Evolutionary conservation across 2,329 filamentous ascomycete genomes (phyloP).

Genomic region (Sclerotinia spermophila): DNA sequence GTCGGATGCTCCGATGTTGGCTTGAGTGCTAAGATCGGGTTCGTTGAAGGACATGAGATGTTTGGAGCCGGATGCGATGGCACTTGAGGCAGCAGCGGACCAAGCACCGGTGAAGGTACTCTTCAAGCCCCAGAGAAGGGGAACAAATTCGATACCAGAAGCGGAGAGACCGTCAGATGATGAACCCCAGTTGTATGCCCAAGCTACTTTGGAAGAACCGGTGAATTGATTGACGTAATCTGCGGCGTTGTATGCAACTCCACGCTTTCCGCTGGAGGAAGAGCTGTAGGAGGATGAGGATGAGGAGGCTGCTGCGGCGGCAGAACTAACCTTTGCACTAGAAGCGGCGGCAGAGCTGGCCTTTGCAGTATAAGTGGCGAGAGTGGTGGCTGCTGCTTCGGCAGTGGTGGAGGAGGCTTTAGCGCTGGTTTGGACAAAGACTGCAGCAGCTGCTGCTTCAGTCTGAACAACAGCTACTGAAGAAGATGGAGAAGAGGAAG

Average conservation of each 20-base stretch:
- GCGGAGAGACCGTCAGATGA: constrained; percentile 42
- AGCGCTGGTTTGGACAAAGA: constrained; percentile 16
- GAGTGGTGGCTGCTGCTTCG: constrained; percentile 16
- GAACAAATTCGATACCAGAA: constrained; percentile 54
- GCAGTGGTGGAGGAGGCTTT: constrained; percentile 6
- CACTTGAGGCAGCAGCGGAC: constrained; percentile 47
- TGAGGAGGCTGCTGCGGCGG: constrained; percentile 1
- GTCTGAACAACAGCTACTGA: constrained; percentile 6
- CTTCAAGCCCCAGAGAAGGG: constrained; percentile 60
- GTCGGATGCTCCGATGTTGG: constrained; percentile 43
- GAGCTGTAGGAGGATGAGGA: not conserved
- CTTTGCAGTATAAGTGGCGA: not conserved
- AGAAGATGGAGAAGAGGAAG: constrained; percentile 16
- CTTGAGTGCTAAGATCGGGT: constrained; percentile 59
- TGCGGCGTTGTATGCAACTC: constrained; percentile 64
- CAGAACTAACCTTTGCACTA: not conserved
- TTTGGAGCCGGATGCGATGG: constrained; percentile 52
- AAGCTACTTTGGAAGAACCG: constrained; percentile 45
- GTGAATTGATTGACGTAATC: constrained; percentile 51
- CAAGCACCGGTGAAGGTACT: constrained; percentile 46
- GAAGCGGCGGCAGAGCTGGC: constrained; percentile 10
- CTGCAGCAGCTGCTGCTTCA: not conserved
- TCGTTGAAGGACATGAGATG: constrained; percentile 69
- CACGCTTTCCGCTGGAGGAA: constrained; percentile 47
- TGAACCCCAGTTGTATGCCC: constrained; percentile 66